Percentiles rank a stretch among this genome's conserved stretches.
Evolutionary conservation across 306 rosid species (phyloP).

Genomic region (Carpinus viminea): DNA sequence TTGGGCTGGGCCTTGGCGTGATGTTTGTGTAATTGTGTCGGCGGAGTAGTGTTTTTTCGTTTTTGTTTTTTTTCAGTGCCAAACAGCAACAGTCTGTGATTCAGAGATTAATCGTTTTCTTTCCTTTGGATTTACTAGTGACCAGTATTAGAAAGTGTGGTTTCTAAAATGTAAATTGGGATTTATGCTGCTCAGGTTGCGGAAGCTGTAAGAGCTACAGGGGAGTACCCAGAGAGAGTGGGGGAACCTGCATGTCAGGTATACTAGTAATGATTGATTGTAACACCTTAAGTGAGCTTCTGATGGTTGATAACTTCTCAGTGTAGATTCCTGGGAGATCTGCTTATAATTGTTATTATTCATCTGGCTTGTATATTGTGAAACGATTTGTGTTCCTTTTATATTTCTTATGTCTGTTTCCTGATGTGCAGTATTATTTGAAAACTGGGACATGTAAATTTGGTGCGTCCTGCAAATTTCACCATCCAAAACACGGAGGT

Average conservation of each 20-base stretch:
- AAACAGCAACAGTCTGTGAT: neutral
- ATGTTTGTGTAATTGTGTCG: constrained; percentile 6
- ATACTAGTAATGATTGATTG: neutral
- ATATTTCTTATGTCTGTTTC: constrained; percentile 22
- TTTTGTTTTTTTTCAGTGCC: neutral
- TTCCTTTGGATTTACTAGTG: constrained; percentile 1
- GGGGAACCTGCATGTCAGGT: constrained; percentile 93
- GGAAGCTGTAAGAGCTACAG: constrained; percentile 87
- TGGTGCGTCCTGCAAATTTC: constrained; percentile 90
- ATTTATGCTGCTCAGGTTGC: constrained; percentile 53
- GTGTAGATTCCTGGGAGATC: constrained; percentile 13
- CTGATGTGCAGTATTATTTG: constrained; percentile 68
- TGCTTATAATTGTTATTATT: neutral
- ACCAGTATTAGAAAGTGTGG: neutral
- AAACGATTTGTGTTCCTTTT: constrained; percentile 5
- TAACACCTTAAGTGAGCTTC: neutral
- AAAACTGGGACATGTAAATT: constrained; percentile 91
- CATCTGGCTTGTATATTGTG: neutral
- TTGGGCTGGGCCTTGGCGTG: neutral
- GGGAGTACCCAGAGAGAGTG: constrained; percentile 87
- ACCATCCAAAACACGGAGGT: constrained; percentile 86
- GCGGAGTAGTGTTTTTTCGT: neutral
- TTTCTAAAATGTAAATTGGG: constrained; percentile 22
- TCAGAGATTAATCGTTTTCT: neutral
- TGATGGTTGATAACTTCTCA: neutral